Evolutionary conservation across 2,329 filamentous ascomycete species (phyloP).

Genomic region (Sporothrix sp.): DNA sequence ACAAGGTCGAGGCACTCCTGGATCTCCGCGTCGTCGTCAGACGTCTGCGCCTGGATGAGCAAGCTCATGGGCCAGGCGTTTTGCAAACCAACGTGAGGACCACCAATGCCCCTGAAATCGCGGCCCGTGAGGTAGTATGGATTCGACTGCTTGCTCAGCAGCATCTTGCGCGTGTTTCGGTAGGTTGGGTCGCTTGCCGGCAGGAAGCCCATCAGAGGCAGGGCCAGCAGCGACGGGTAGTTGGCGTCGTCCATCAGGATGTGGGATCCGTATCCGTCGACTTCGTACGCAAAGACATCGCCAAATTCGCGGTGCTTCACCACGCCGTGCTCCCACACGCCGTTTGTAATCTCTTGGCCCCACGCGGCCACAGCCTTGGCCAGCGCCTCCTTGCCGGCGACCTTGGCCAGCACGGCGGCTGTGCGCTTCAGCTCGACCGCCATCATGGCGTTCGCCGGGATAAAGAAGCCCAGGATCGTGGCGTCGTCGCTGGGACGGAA

Average conservation of each 20-base stretch:
- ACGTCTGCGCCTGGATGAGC: conserved; percentile 83
- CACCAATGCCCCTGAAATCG: conserved; percentile 81
- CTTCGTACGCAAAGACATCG: conserved; percentile 75
- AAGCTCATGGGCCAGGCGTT: conserved; percentile 98
- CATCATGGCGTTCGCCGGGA: conserved; percentile 95
- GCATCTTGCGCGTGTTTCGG: conserved; percentile 71
- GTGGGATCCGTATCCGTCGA: conserved; percentile 74
- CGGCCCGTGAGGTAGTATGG: conserved; percentile 76
- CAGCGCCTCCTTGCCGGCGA: conserved; percentile 26
- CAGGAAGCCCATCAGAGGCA: conserved; percentile 72
- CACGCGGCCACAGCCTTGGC: conserved; percentile 48
- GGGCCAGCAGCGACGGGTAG: conserved; percentile 66
- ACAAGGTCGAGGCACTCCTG: conserved; percentile 61
- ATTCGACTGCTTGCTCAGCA: conserved; percentile 66
- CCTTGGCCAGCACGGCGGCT: conserved; percentile 55
- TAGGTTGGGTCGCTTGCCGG: conserved; percentile 58
- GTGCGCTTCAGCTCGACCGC: conserved; percentile 74
- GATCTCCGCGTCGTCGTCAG: conserved; percentile 76
- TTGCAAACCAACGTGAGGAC: conserved; percentile 65
- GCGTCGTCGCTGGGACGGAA: conserved; percentile 95
- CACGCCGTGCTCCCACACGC: conserved; percentile 77
- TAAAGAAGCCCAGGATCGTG: conserved; percentile 87
- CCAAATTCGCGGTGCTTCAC: conserved; percentile 66
- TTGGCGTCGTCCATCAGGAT: conserved; percentile 90
- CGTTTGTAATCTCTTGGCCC: conserved; percentile 57